Conservation (phyloP, 179 eudicot species). For the Gypsophila paniculata region DNA sequence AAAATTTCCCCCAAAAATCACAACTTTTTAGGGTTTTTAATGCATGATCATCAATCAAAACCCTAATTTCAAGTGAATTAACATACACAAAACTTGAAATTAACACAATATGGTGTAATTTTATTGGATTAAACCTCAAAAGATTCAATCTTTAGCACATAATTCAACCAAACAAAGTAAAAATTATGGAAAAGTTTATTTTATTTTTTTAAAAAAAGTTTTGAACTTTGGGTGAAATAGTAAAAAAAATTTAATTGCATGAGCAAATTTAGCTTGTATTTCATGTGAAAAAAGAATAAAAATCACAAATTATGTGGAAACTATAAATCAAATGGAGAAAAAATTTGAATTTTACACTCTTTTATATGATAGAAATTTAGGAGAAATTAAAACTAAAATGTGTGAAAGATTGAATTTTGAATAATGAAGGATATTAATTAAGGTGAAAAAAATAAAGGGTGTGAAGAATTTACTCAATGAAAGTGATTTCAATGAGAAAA, state of each 20-base stretch:
- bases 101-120: background rate
- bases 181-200: background rate
- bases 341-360: slow-evolving; percentile 1
- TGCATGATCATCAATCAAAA: slow-evolving; percentile 16
- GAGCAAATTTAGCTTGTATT: background rate
- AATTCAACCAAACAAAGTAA: slow-evolving; percentile 7
- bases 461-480: slow-evolving; percentile 8
- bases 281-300: too few relatives aligned
- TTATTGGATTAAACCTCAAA: slow-evolving; percentile 7
- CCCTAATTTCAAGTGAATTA: slow-evolving; percentile 3
- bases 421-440: too few relatives aligned
- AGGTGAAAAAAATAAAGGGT: slow-evolving; percentile 6
- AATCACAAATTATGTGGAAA: background rate
- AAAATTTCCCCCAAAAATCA: background rate
- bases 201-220: background rate
- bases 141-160: slow-evolving; percentile 18
- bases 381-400: slow-evolving; percentile 15
- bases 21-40: background rate
- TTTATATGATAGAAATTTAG: too few relatives aligned
- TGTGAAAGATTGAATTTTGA: slow-evolving; percentile 13
- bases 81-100: background rate
- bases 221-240: slow-evolving; percentile 9
- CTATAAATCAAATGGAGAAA: background rate
- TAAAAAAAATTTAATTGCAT: background rate
- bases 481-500: background rate